A percentile compares a stretch with the other conserved stretches of the same genome.
These are phyloP conservation scores for Reutealis trisperma DNA, from an alignment of 345 rosid genomes.

Conservation along the genomic window DNA sequence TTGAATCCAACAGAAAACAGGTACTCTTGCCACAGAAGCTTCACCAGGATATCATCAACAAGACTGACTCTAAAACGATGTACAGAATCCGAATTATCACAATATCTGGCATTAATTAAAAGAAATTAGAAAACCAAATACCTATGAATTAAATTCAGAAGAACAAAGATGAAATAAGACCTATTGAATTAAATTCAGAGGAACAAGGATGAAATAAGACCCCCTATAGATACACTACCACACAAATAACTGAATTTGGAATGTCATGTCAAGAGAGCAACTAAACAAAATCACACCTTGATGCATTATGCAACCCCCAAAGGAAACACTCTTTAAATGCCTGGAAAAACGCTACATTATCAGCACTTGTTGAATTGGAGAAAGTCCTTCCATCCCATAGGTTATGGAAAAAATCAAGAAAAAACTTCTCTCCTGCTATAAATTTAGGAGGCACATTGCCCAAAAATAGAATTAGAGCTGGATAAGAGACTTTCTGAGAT, in stretches of 20 bases:
- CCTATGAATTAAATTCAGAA: background rate
- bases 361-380: conserved; percentile 50
- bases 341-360: conserved; percentile 53
- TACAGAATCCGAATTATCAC: conserved; percentile 48
- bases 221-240: background rate
- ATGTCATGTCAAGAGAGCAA: conserved; percentile 5
- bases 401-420: conserved; percentile 68
- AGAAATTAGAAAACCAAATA: background rate
- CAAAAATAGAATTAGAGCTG: conserved; percentile 74
- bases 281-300: conserved; percentile 48
- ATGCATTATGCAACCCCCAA: conserved; percentile 75
- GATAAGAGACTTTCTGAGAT: conserved; percentile 87
- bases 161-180: background rate
- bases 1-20: conserved; percentile 31
- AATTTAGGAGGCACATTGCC: conserved; percentile 62
- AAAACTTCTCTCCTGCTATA: conserved; percentile 61
- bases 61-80: conserved; percentile 53
- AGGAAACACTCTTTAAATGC: conserved; percentile 81
- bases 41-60: conserved; percentile 59
- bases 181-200: background rate
- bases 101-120: conserved; percentile 44
- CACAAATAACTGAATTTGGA: conserved; percentile 1
- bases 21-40: conserved; percentile 79
- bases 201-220: background rate
- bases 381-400: conserved; percentile 80